phyloP scores from a whole-genome alignment of 2,329 filamentous ascomycete species.

The Trichoderma breve region DNA sequence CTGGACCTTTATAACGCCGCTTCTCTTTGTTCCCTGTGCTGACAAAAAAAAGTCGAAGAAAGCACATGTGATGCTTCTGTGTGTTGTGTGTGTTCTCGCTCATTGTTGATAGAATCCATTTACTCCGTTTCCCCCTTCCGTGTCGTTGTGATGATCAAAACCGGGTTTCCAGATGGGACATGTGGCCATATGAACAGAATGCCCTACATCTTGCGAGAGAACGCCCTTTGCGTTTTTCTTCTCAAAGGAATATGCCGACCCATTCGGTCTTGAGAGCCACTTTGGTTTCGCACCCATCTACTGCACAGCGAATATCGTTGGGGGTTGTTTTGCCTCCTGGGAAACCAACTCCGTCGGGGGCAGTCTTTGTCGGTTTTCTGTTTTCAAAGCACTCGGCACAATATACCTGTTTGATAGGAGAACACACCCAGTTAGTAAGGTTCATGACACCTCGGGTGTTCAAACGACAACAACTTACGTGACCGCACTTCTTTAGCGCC shows the following conservation, averaged over 20 bases:
- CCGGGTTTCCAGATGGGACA: background rate
- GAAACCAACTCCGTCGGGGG: constrained; percentile 40
- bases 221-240: background rate
- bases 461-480: constrained; percentile 57
- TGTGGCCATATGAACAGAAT: background rate
- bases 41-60: background rate
- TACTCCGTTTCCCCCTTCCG: background rate
- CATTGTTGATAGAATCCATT: background rate
- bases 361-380: constrained; percentile 42
- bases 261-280: constrained; percentile 55
- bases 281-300: constrained; percentile 56
- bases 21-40: background rate
- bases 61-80: background rate
- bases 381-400: constrained; percentile 61
- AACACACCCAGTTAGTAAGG: background rate
- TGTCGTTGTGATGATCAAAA: background rate
- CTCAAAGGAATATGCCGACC: constrained; percentile 60
- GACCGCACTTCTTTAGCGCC: constrained; percentile 86
- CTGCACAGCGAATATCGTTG: constrained; percentile 50
- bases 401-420: constrained; percentile 50
- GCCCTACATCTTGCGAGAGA: background rate
- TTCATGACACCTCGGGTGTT: background rate
- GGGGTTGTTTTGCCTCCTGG: constrained; percentile 29
- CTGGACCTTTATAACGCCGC: background rate
- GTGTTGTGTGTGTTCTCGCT: background rate